Percentiles rank a stretch among this genome's conserved stretches.
These are phyloP conservation scores for Lentinus polychrous DNA, from an alignment of 1,284 basidiomycete genomes.

Conservation along the genomic window DNA sequence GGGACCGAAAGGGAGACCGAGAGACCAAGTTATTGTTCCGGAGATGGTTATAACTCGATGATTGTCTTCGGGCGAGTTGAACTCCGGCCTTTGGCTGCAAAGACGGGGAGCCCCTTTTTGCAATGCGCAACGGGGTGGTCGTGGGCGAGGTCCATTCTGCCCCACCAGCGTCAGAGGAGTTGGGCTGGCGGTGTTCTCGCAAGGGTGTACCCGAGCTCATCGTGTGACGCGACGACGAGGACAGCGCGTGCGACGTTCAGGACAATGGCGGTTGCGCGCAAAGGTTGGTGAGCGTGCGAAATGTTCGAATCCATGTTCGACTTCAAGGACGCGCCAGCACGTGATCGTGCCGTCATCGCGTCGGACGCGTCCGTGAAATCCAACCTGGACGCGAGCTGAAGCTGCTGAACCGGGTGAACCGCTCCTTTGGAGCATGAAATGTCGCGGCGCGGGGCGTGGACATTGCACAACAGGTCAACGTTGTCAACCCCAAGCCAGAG, in stretches of 20 bases:
- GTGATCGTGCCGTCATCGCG: constrained; percentile 2
- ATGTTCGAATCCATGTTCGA: neutral
- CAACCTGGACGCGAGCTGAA: no score
- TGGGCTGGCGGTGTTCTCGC: constrained; percentile 55
- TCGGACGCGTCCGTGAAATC: no score
- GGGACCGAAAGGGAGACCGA: constrained; percentile 83
- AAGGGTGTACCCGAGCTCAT: constrained; percentile 33
- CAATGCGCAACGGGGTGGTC: constrained; percentile 58
- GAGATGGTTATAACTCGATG: constrained; percentile 79
- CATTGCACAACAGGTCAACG: no score
- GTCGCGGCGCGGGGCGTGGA: no score
- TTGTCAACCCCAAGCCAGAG: no score
- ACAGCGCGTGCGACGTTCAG: neutral
- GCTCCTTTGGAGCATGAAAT: no score
- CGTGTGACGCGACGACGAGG: constrained; percentile 13
- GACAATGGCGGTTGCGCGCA: neutral
- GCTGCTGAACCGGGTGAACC: no score
- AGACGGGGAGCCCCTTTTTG: constrained; percentile 51
- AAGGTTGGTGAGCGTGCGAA: constrained; percentile 3
- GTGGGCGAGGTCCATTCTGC: constrained; percentile 32
- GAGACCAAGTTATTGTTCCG: constrained; percentile 78
- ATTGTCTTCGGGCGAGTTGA: constrained; percentile 62
- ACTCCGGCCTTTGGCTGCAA: constrained; percentile 27
- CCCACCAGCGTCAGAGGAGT: constrained; percentile 45
- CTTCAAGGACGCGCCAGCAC: constrained; percentile 3